Conservation (phyloP, 1,284 basidiomycete species). For the Cutaneotrichosporon sp. region DNA sequence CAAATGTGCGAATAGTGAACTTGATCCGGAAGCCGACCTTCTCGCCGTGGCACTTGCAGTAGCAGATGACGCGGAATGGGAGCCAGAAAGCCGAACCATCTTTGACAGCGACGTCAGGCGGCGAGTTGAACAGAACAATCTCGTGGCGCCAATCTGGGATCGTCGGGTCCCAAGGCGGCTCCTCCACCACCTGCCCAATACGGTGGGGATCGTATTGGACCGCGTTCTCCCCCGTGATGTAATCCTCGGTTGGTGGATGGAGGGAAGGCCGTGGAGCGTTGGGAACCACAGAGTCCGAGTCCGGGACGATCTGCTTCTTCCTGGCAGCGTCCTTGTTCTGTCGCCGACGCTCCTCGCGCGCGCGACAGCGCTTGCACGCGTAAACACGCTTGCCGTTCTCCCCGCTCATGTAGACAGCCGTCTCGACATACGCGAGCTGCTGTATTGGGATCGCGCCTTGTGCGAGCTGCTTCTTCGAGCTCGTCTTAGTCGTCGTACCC, state of each 20-base stretch:
- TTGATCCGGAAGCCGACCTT: slow-evolving; percentile 92
- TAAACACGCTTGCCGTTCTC: slow-evolving; percentile 58
- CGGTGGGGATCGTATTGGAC: slow-evolving; percentile 45
- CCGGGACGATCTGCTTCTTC: slow-evolving; percentile 40
- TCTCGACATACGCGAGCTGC: slow-evolving; percentile 45
- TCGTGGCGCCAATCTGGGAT: slow-evolving; percentile 56
- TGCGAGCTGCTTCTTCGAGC: slow-evolving; percentile 48
- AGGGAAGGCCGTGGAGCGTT: slow-evolving; percentile 22
- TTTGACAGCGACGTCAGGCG: slow-evolving; percentile 85
- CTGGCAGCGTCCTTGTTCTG: slow-evolving; percentile 44
- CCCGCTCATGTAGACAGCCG: slow-evolving; percentile 49
- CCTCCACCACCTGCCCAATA: slow-evolving; percentile 44
- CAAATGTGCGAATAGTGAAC: slow-evolving; percentile 80
- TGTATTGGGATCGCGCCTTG: slow-evolving; percentile 43
- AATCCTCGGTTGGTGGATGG: slow-evolving; percentile 36
- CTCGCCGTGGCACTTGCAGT: slow-evolving; percentile 97
- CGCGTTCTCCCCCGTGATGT: slow-evolving; percentile 44
- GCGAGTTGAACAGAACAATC: slow-evolving; percentile 94
- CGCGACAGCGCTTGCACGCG: slow-evolving; percentile 78
- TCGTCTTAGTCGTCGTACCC: slow-evolving; percentile 47
- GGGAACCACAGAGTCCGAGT: slow-evolving; percentile 31
- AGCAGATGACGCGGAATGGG: slow-evolving; percentile 95
- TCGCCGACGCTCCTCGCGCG: slow-evolving; percentile 66
- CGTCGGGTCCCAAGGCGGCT: slow-evolving; percentile 46
- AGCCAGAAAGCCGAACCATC: slow-evolving; percentile 77